phyloP scores from a whole-genome alignment of 306 rosid genomes.

The Trifolium pratense region DNA sequence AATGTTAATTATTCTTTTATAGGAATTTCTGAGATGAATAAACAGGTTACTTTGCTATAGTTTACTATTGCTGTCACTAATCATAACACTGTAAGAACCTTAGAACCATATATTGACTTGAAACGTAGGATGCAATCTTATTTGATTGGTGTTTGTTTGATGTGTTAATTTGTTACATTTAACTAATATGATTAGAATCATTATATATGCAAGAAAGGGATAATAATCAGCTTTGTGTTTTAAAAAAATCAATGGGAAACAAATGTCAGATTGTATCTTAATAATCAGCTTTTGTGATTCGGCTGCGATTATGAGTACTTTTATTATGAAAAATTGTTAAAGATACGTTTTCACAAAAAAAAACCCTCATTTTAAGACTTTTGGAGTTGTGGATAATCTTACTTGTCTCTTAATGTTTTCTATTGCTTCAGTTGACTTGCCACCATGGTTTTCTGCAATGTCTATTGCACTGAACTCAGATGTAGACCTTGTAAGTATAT shows the following conservation, averaged over 20 bases:
- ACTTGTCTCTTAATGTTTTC: conserved; percentile 54
- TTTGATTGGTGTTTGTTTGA: conserved; percentile 18
- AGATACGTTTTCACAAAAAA: background rate
- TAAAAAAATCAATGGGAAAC: background rate
- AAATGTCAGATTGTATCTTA: background rate
- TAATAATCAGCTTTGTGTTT: conserved; percentile 24
- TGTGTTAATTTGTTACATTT: conserved; percentile 23
- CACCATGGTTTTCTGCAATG: conserved; percentile 84
- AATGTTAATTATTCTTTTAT: background rate
- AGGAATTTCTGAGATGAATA: background rate
- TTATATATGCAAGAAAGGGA: conserved; percentile 18
- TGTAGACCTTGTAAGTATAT: conserved; percentile 79
- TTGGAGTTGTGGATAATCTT: conserved; percentile 37
- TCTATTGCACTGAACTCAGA: conserved; percentile 76
- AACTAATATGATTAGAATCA: conserved; percentile 9
- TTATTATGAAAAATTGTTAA: background rate
- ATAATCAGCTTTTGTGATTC: too few relatives aligned
- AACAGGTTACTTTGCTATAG: conserved; percentile 9
- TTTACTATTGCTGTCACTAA: conserved; percentile 15
- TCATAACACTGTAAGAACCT: background rate
- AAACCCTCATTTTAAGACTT: background rate
- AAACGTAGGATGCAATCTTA: conserved; percentile 10
- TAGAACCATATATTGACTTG: conserved; percentile 14
- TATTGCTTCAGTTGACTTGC: conserved; percentile 82
- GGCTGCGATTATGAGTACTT: conserved; percentile 5